Evolutionary conservation across 2,329 filamentous ascomycete species (phyloP).

Genomic region (Fusarium illudens): DNA sequence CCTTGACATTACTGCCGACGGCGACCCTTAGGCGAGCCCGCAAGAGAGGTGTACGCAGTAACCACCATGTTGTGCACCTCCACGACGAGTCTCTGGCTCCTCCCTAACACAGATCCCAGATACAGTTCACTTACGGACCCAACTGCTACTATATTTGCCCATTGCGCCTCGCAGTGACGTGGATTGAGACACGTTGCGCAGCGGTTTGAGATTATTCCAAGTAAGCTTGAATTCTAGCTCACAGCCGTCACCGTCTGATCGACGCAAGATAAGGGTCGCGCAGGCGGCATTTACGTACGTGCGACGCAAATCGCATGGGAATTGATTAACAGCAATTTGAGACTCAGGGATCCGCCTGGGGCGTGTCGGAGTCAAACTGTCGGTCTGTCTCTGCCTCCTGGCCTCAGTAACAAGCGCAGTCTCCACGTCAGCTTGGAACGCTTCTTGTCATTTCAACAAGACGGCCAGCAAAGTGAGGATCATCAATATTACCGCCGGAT

Average conservation of each 20-base stretch:
- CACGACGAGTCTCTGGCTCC: background rate
- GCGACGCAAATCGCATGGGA: slow-evolving; percentile 25
- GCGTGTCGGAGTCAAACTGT: slow-evolving; percentile 14
- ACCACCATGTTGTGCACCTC: slow-evolving; percentile 17
- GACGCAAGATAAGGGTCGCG: slow-evolving; percentile 30
- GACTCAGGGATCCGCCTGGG: slow-evolving; percentile 14
- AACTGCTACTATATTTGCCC: background rate
- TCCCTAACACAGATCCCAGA: slow-evolving; percentile 8
- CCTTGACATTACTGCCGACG: slow-evolving; percentile 8
- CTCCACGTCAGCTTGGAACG: background rate
- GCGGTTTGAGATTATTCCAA: slow-evolving; percentile 40
- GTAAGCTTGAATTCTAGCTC: slow-evolving; percentile 43
- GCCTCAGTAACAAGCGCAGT: background rate
- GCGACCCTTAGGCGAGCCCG: background rate
- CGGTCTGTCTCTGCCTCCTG: slow-evolving; percentile 18
- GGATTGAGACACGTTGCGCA: slow-evolving; percentile 39
- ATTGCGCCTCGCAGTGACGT: slow-evolving; percentile 28
- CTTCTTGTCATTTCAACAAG: slow-evolving; percentile 1
- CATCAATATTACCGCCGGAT: slow-evolving; percentile 19
- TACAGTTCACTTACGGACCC: slow-evolving; percentile 1
- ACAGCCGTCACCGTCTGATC: slow-evolving; percentile 28
- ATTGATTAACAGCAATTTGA: slow-evolving; percentile 23
- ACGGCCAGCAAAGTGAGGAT: slow-evolving; percentile 10
- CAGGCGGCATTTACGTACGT: slow-evolving; percentile 24
- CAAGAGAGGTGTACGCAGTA: slow-evolving; percentile 16